Percentiles rank a stretch among this genome's conserved stretches.
These are phyloP conservation scores for Cordia subcordata DNA, from an alignment of 257 asterid genomes.

Conservation along the genomic window DNA sequence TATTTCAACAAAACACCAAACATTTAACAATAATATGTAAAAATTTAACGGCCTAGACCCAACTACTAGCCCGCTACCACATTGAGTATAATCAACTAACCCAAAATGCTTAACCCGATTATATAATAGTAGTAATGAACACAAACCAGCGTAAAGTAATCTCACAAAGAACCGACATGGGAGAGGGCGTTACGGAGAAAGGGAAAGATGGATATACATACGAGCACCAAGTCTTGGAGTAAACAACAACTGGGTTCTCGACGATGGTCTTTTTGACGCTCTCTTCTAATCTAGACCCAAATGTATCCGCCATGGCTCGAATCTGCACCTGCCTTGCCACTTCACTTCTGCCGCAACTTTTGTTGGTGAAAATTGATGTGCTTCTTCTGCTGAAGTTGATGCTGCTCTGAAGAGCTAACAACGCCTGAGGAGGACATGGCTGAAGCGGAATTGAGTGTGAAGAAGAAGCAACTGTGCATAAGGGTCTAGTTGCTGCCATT, in stretches of 20 bases:
- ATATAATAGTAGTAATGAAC: too few relatives aligned
- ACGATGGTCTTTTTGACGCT: constrained; percentile 48
- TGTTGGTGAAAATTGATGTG: neutral
- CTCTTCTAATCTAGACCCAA: constrained; percentile 61
- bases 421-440: neutral
- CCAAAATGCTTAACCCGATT: too few relatives aligned
- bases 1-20: too few relatives aligned
- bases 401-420: neutral
- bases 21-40: too few relatives aligned
- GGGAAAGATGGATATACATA: constrained; percentile 24
- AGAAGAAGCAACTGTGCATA: neutral
- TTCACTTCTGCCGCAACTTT: constrained; percentile 2
- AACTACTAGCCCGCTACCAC: too few relatives aligned
- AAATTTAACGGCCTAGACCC: too few relatives aligned
- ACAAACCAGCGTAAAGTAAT: too few relatives aligned
- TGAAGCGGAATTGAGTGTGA: neutral
- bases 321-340: constrained; percentile 20
- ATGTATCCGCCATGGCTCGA: constrained; percentile 69
- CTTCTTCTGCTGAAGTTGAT: neutral
- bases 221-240: constrained; percentile 97
- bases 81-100: too few relatives aligned
- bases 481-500: constrained; percentile 1
- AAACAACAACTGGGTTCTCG: constrained; percentile 78
- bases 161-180: too few relatives aligned
- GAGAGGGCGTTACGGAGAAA: too few relatives aligned